A percentile compares a stretch with the other conserved stretches of the same genome.
These are phyloP conservation scores for Malus hybrid DNA, from an alignment of 331 rosid genomes.

Conservation along the genomic window DNA sequence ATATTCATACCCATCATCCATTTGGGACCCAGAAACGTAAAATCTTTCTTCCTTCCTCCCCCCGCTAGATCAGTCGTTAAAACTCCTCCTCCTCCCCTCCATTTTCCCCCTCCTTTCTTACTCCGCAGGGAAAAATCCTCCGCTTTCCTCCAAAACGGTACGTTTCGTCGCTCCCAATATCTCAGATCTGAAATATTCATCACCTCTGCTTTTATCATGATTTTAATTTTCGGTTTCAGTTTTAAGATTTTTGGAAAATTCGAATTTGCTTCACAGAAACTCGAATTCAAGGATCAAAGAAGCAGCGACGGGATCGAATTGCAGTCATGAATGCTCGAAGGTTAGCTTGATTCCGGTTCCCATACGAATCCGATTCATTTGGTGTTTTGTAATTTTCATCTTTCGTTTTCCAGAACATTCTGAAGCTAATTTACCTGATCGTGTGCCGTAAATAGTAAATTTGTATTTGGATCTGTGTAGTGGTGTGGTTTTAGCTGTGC, in stretches of 20 bases:
- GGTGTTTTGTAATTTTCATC: not conserved
- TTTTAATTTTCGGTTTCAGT: not conserved
- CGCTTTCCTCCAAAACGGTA: conserved; percentile 17
- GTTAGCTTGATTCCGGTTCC: conserved; percentile 13
- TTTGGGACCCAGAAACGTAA: not conserved
- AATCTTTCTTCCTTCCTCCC: not conserved
- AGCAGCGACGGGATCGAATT: conserved; percentile 1
- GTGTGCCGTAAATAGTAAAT: not conserved
- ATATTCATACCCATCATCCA: not conserved
- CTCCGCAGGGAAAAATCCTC: not conserved
- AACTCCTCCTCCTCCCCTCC: not conserved
- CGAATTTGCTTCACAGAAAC: not conserved
- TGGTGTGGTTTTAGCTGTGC: not conserved
- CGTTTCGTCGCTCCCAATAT: conserved; percentile 1
- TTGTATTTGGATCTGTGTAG: conserved; percentile 9
- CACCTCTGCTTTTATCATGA: not conserved
- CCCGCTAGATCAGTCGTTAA: not conserved
- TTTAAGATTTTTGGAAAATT: not conserved
- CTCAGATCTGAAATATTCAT: conserved; percentile 10
- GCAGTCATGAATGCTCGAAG: conserved; percentile 43
- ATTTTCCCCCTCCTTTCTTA: not conserved
- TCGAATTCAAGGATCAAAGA: conserved; percentile 5
- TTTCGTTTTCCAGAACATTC: not conserved
- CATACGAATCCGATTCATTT: not conserved
- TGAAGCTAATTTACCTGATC: not conserved